phyloP scores from a whole-genome alignment of 2,329 filamentous ascomycete species.

The Ophiognomonia clavigignenti-juglandacearum region DNA sequence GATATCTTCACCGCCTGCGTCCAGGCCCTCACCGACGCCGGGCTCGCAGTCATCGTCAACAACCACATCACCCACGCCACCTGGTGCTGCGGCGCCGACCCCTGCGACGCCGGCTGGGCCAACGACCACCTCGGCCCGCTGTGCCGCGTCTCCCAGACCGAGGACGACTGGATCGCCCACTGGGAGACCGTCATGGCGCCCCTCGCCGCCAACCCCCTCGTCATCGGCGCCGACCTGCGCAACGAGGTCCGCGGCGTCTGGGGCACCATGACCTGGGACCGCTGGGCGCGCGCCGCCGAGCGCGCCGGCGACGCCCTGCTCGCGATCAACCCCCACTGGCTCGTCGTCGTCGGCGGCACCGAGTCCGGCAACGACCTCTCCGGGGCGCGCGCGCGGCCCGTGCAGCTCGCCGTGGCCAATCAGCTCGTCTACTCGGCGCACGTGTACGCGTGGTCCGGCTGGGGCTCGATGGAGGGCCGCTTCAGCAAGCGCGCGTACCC shows the following conservation, averaged over 20 bases:
- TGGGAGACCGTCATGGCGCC: conserved; percentile 62
- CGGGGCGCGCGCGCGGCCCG: conserved; percentile 48
- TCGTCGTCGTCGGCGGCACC: conserved; percentile 64
- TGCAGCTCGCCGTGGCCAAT: conserved; percentile 50
- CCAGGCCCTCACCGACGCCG: conserved; percentile 53
- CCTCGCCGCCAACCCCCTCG: conserved; percentile 52
- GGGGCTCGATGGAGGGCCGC: conserved; percentile 56
- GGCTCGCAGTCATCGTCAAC: conserved; percentile 62
- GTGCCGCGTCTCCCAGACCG: conserved; percentile 58
- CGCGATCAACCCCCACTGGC: conserved; percentile 55
- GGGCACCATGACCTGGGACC: conserved; percentile 63
- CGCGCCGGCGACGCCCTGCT: conserved; percentile 57
- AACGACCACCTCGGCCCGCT: conserved; percentile 58
- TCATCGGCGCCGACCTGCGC: conserved; percentile 62
- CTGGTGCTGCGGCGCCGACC: conserved; percentile 66
- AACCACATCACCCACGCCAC: conserved; percentile 66
- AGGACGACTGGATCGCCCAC: conserved; percentile 61
- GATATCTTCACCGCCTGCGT: conserved; percentile 58
- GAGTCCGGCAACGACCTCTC: conserved; percentile 62
- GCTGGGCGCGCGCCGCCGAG: conserved; percentile 61
- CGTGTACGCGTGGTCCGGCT: conserved; percentile 67
- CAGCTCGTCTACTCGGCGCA: conserved; percentile 64
- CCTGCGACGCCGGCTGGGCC: conserved; percentile 62
- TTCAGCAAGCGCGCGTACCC: conserved; percentile 57
- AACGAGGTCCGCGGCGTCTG: conserved; percentile 66